Percentiles rank a stretch among this genome's conserved stretches.
phyloP scores from a whole-genome alignment of 2,329 filamentous ascomycete genomes.

The Magnaporthiopsis poae region DNA sequence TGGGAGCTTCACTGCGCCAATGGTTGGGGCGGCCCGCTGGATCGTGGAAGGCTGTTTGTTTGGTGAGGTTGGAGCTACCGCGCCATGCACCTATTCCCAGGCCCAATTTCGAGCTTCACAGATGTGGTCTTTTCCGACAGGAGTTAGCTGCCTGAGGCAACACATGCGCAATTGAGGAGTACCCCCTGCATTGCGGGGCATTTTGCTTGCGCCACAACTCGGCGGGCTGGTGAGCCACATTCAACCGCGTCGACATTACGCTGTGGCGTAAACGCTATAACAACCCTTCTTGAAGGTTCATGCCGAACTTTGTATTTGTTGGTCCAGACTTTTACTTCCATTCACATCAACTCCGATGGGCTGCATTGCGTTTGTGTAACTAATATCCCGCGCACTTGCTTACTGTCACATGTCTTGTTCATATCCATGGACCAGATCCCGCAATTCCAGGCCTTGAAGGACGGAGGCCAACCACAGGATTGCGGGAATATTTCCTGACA shows the following conservation, averaged over 20 bases:
- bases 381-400: background rate
- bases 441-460: background rate
- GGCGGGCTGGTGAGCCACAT: background rate
- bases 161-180: background rate
- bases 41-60: background rate
- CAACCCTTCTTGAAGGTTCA: background rate
- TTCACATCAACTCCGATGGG: too few relatives aligned
- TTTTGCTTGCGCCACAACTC: background rate
- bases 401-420: background rate
- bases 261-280: background rate
- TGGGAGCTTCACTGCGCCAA: background rate
- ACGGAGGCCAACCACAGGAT: too few relatives aligned
- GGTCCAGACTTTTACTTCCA: background rate
- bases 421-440: background rate
- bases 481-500: too few relatives aligned
- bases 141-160: constrained; percentile 6
- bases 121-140: constrained; percentile 10
- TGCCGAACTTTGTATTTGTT: too few relatives aligned
- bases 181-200: background rate
- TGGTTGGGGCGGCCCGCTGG: background rate
- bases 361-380: background rate
- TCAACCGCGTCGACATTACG: background rate
- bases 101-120: constrained; percentile 7
- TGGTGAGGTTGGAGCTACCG: constrained; percentile 13
- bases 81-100: background rate